These are phyloP conservation scores for Jaminaea rosea DNA, from an alignment of 1,284 basidiomycete species.

Conservation along the genomic window DNA sequence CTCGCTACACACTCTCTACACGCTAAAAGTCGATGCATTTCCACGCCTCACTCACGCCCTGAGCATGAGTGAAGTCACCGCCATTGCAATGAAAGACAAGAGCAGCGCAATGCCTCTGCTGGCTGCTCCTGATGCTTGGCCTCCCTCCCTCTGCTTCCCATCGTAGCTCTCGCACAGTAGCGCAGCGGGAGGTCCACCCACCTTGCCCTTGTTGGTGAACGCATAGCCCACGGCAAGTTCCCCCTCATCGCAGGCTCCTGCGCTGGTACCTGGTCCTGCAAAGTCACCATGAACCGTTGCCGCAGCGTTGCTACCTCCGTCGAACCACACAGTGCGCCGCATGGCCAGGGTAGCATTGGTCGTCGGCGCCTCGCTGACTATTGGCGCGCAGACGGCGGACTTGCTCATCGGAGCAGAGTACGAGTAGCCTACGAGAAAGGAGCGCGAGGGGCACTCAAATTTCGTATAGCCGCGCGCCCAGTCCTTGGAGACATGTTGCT, in stretches of 20 bases:
- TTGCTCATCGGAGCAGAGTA: background rate
- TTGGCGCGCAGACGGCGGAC: background rate
- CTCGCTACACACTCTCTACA: too few species aligned
- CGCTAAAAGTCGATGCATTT: too few species aligned
- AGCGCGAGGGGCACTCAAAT: constrained; percentile 1
- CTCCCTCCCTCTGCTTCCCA: too few species aligned
- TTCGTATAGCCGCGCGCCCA: constrained; percentile 9
- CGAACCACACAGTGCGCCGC: background rate
- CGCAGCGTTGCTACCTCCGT: background rate
- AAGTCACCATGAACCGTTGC: constrained; percentile 2
- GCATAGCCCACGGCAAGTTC: constrained; percentile 9
- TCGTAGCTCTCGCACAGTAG: constrained; percentile 5
- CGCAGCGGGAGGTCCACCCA: constrained; percentile 5
- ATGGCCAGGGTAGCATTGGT: background rate
- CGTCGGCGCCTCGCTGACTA: background rate
- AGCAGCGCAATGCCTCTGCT: too few species aligned
- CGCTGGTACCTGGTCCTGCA: background rate
- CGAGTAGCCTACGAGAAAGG: constrained; percentile 9
- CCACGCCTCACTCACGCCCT: too few species aligned
- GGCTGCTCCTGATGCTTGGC: too few species aligned
- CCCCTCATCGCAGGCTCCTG: constrained; percentile 8
- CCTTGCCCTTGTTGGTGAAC: background rate
- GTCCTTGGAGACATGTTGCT: background rate
- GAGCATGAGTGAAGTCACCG: too few species aligned
- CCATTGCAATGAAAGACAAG: too few species aligned